These are phyloP conservation scores for Globisporangium takayamanum DNA, from an alignment of 352 stramenopile genomes.

Conservation along the genomic window DNA sequence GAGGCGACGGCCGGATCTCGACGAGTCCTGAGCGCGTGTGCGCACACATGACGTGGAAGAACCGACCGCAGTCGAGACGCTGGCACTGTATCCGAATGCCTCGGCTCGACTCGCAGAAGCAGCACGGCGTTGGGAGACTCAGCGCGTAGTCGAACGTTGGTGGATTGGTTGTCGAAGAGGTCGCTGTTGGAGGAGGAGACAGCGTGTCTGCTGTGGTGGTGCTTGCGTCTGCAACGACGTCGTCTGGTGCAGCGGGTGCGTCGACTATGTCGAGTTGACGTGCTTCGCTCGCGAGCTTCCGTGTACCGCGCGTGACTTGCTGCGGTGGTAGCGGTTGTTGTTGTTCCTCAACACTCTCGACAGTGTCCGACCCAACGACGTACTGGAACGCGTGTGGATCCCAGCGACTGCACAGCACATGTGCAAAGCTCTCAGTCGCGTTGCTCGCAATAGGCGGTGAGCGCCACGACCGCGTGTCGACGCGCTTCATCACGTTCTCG, in stretches of 20 bases:
- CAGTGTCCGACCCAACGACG: neutral
- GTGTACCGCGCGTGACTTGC: neutral
- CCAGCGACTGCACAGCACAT: slow-evolving; percentile 45
- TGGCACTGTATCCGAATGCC: slow-evolving; percentile 60
- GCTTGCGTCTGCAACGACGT: neutral
- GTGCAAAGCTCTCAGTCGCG: slow-evolving; percentile 18
- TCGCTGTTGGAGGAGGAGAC: slow-evolving; percentile 1
- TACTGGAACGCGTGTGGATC: slow-evolving; percentile 26
- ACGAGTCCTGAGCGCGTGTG: slow-evolving; percentile 29
- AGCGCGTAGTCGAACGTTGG: slow-evolving; percentile 12
- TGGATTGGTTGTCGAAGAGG: neutral
- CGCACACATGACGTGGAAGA: slow-evolving; percentile 65
- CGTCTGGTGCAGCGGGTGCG: neutral
- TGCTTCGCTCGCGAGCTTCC: neutral
- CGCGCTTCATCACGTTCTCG: slow-evolving; percentile 17
- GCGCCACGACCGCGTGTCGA: slow-evolving; percentile 18
- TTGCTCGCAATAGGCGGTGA: neutral
- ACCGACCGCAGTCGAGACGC: slow-evolving; percentile 36
- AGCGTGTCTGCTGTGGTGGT: neutral
- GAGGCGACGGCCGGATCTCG: slow-evolving; percentile 16
- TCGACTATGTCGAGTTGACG: neutral
- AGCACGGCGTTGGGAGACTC: slow-evolving; percentile 26
- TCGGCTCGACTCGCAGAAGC: slow-evolving; percentile 31
- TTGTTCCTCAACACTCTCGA: neutral
- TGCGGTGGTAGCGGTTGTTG: slow-evolving; percentile 12